Evolutionary conservation across 352 stramenopile genomes (phyloP).

Genomic region (Globisporangium camurandrum): DNA sequence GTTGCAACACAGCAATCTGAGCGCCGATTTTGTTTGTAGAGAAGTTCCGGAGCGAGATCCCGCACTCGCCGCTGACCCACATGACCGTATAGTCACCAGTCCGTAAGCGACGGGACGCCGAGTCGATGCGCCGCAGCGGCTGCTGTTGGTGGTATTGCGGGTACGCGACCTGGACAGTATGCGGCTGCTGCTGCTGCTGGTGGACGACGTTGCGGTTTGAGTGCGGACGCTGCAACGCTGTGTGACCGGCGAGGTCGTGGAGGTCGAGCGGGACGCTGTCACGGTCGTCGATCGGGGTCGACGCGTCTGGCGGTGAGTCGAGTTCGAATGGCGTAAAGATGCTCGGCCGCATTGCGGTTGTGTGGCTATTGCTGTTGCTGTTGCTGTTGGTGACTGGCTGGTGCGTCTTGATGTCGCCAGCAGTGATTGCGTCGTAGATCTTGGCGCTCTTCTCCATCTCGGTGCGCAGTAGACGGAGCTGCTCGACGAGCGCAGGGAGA

Average conservation of each 20-base stretch:
- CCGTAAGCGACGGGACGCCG: conserved; percentile 7
- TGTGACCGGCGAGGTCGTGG: conserved; percentile 1
- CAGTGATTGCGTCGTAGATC: conserved; percentile 57
- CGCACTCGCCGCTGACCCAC: conserved; percentile 76
- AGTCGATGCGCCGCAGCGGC: conserved; percentile 6
- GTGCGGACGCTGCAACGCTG: conserved; percentile 18
- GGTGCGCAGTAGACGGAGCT: conserved; percentile 49
- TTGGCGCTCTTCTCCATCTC: conserved; percentile 70
- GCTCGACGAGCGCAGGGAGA: conserved; percentile 51
- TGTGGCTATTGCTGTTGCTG: conserved; percentile 6
- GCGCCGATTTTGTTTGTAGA: conserved; percentile 65
- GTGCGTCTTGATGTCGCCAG: conserved; percentile 11
- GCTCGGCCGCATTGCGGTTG: conserved; percentile 11
- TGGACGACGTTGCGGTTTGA: conserved; percentile 20
- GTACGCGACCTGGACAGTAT: conserved; percentile 18
- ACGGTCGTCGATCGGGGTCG: conserved; percentile 2
- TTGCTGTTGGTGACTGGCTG: conserved; percentile 7
- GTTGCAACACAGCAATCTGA: conserved; percentile 75
- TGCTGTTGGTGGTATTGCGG: conserved; percentile 20
- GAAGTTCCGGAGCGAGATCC: conserved; percentile 81
- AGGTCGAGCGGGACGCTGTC: conserved; percentile 14
- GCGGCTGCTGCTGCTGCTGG: conserved; percentile 16
- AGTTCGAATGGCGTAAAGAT: conserved; percentile 31
- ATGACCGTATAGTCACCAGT: conserved; percentile 58
- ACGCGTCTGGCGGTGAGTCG: conserved; percentile 2